These are phyloP conservation scores for Talaromyces verruculosus DNA, from an alignment of 2,329 filamentous ascomycete species.

Conservation along the genomic window DNA sequence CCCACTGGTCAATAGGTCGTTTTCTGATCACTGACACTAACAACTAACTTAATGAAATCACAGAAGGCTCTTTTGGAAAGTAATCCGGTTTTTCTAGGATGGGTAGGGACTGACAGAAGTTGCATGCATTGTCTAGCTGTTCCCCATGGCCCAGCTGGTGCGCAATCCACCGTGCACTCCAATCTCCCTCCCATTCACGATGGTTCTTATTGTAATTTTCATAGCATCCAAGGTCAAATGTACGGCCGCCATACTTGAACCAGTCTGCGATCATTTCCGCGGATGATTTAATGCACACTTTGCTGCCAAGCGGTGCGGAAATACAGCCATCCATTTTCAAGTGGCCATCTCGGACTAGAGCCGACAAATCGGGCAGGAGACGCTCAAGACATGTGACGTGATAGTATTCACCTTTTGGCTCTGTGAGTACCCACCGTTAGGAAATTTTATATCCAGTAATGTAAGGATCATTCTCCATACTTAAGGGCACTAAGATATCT, in stretches of 20 bases:
- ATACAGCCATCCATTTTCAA: no score
- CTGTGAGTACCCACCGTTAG: not conserved
- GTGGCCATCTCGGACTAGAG: no score
- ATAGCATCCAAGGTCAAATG: not conserved
- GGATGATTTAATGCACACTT: no score
- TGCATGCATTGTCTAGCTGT: not conserved
- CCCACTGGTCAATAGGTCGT: no score
- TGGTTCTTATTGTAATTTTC: not conserved
- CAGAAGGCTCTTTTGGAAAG: no score
- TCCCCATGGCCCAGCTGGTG: conserved; percentile 1
- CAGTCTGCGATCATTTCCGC: no score
- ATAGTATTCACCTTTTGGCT: conserved; percentile 1
- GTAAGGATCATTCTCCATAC: not conserved
- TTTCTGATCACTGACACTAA: no score
- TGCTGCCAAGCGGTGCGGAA: no score
- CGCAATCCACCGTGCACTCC: not conserved
- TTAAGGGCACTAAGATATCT: not conserved
- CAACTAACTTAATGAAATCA: no score
- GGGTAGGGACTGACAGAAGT: no score
- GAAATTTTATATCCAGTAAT: conserved; percentile 4
- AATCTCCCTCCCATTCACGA: not conserved
- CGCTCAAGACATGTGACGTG: conserved; percentile 7
- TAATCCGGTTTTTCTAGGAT: no score
- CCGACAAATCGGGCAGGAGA: not conserved
- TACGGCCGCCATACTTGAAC: no score